Conservation (phyloP, 2,329 filamentous ascomycete species). For the Emmonsia crescens region DNA sequence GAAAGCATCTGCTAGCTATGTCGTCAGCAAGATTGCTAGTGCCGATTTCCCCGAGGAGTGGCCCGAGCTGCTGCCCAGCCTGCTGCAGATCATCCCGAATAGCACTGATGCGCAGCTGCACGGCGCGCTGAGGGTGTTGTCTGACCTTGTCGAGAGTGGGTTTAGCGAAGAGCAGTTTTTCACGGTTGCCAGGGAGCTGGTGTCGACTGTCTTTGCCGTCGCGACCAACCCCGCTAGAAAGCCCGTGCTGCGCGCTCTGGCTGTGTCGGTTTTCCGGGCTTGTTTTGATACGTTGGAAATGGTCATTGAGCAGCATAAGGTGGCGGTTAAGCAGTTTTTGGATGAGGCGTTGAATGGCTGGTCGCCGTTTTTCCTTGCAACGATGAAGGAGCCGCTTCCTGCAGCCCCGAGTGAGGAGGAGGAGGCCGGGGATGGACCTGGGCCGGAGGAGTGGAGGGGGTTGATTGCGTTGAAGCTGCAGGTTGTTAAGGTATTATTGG, state of each 20-base stretch:
- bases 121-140: slow-evolving; percentile 76
- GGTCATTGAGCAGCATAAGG: slow-evolving; percentile 85
- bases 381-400: slow-evolving; percentile 65
- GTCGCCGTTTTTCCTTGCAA: slow-evolving; percentile 78
- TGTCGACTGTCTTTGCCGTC: slow-evolving; percentile 72
- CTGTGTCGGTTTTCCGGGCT: slow-evolving; percentile 78
- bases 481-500: slow-evolving; percentile 57
- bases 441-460: slow-evolving; percentile 64
- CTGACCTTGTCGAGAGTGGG: slow-evolving; percentile 84
- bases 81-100: slow-evolving; percentile 65
- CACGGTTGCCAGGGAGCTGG: slow-evolving; percentile 70
- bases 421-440: slow-evolving; percentile 43
- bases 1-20: slow-evolving; percentile 76
- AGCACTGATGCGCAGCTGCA: slow-evolving; percentile 74
- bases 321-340: slow-evolving; percentile 77
- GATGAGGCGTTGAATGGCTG: slow-evolving; percentile 73
- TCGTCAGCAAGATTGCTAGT: slow-evolving; percentile 87
- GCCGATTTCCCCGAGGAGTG: slow-evolving; percentile 91
- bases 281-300: slow-evolving; percentile 96
- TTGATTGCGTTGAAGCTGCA: slow-evolving; percentile 81
- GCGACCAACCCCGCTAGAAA: slow-evolving; percentile 66
- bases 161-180: slow-evolving; percentile 95
- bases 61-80: slow-evolving; percentile 73
- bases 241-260: slow-evolving; percentile 66
- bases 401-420: slow-evolving; percentile 46